Percentiles rank a stretch among this genome's conserved stretches.
Conservation (phyloP, 2,329 filamentous ascomycete genomes). For the Aspergillus aculeatinus region DNA sequence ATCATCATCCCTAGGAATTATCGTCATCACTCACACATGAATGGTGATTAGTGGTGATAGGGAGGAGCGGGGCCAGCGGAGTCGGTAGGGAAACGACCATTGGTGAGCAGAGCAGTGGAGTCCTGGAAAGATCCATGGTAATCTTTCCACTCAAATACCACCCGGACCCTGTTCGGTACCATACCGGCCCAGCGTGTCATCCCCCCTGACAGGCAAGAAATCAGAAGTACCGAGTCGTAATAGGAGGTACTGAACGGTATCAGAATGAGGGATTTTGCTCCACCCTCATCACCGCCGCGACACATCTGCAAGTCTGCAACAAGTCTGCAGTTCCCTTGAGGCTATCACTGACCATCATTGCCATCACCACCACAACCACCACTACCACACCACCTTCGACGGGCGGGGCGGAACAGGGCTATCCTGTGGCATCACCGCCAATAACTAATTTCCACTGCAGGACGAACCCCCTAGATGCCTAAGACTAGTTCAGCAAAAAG, state of each 20-base stretch:
- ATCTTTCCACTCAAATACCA: not conserved
- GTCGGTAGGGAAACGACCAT: not conserved
- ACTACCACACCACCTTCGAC: not conserved
- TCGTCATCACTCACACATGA: slow-evolving; percentile 31
- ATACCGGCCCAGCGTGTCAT: too few species aligned
- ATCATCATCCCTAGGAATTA: slow-evolving; percentile 41
- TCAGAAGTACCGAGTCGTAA: not conserved
- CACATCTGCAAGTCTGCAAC: too few species aligned
- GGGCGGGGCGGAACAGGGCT: slow-evolving; percentile 7
- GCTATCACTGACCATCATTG: not conserved
- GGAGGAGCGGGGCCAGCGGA: not conserved
- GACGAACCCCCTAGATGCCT: slow-evolving; percentile 2
- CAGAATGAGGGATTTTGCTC: not conserved
- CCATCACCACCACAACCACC: not conserved
- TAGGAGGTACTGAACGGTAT: not conserved
- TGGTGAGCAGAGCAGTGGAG: not conserved
- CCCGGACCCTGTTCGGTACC: not conserved
- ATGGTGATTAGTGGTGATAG: not conserved
- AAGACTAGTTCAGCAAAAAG: not conserved
- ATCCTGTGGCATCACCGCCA: slow-evolving; percentile 1
- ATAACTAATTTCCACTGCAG: not conserved
- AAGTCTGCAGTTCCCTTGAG: not conserved
- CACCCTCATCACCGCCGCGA: not conserved
- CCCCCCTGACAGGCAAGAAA: not conserved
- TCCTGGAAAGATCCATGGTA: not conserved